Base-by-base conservation (phyloP, 805 yeast species). In the Candida boleticola region DNA sequence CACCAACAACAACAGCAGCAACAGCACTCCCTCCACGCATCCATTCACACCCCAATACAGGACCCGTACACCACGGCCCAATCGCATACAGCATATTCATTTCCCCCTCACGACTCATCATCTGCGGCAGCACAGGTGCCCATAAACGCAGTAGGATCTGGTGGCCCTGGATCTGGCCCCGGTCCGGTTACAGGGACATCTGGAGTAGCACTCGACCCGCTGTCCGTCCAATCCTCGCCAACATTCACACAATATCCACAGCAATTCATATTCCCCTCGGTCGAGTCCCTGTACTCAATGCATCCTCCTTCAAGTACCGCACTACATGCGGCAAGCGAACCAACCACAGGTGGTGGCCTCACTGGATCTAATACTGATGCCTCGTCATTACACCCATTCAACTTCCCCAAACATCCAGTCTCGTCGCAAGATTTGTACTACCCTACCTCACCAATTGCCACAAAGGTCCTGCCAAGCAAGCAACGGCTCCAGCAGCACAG, bases 401-500 rank as follows among this genome's bases (percentile, higher is more conserved):
- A 35, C n/a, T 36, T 14, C 22, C 39, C 39, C 4, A 27, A 26
- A 26, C 23, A 33, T 33, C n/a, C n/a, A 11, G 32, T 29, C 7
- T 14, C 26, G 9, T 19, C 39, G n/a, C 35, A 31, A 6, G 41
- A 38, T 3, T 38, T 38, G 6, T 19, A 4, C 19, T 38, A 38
- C 14, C 35, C 41, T 3, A 17, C 27, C 4, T 38, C 41, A 11
- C 41, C 41, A 10, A 29, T 35, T 5, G 29, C 27, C 14, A 16
- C 32, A 13, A 37, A 19, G 21, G 19, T 29, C 5, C 35, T 38
- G 26, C 41, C 34, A 7, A 9, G 35, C 18, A 29, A 38, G 25
- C 41, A 38, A 22, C 19, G 39, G 17, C 25, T 35, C n/a, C 45
- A 48, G 29, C 45, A 48, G 29, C 63, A 60, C 29, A 57, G 54